Conservation (phyloP, 2,329 filamentous ascomycete species). For the Dothistroma septosporum region DNA sequence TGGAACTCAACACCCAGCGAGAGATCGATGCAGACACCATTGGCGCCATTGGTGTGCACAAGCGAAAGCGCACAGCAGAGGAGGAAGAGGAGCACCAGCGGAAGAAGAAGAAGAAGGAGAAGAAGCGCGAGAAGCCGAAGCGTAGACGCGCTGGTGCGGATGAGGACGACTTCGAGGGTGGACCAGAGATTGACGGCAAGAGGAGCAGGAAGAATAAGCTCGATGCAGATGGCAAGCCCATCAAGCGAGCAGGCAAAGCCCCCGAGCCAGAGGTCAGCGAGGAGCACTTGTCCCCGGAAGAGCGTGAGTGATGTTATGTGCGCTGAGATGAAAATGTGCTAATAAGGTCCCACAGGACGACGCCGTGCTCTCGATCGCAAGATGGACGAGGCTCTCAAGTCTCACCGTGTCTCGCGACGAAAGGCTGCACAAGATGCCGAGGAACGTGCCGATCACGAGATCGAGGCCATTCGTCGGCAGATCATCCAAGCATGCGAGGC, state of each 20-base stretch:
- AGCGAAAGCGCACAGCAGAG: constrained; percentile 61
- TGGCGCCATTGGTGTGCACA: constrained; percentile 58
- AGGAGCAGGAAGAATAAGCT: constrained; percentile 49
- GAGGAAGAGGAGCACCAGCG: constrained; percentile 56
- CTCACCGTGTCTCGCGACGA: constrained; percentile 69
- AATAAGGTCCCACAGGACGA: constrained; percentile 48
- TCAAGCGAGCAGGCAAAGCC: constrained; percentile 43
- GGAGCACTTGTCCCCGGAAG: constrained; percentile 75
- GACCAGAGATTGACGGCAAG: constrained; percentile 53
- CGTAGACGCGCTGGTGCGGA: constrained; percentile 17
- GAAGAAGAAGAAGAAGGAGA: constrained; percentile 37
- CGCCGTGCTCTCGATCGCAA: constrained; percentile 78
- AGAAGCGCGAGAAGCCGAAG: constrained; percentile 25
- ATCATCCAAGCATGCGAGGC: constrained; percentile 89
- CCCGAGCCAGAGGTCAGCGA: constrained; percentile 62
- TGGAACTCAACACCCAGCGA: constrained; percentile 58
- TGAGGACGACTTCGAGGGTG: constrained; percentile 32
- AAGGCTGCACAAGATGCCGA: constrained; percentile 91
- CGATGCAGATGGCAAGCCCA: constrained; percentile 44
- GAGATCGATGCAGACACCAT: constrained; percentile 61
- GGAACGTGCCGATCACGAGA: constrained; percentile 82
- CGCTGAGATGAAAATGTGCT: constrained; percentile 18
- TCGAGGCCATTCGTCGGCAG: constrained; percentile 77
- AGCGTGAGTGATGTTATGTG: constrained; percentile 53
- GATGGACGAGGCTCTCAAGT: constrained; percentile 85